Conservation (phyloP, 2,329 filamentous ascomycete species). For the Fusarium annulatum region DNA sequence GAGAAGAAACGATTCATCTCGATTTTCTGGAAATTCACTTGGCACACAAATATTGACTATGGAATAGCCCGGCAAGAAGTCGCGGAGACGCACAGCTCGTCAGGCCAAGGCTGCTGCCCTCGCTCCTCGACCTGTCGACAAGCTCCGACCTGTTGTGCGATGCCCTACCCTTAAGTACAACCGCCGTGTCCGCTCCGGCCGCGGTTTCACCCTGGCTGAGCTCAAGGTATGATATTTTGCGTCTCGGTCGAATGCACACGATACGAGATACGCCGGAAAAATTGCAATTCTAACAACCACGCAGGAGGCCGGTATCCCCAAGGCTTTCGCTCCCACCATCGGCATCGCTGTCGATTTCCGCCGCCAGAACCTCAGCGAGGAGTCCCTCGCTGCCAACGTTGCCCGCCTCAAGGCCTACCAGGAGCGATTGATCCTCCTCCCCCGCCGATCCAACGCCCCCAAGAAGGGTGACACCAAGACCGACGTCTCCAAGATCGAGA, state of each 20-base stretch:
- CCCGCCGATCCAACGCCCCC: conserved; percentile 90
- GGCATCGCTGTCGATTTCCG: conserved; percentile 97
- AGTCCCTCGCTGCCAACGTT: conserved; percentile 94
- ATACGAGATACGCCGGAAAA: background rate
- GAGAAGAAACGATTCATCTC: conserved; percentile 21
- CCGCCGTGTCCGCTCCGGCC: conserved; percentile 94
- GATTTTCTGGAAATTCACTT: conserved; percentile 30
- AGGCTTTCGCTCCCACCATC: conserved; percentile 93
- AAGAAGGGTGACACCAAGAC: conserved; percentile 94
- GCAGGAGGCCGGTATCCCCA: conserved; percentile 94
- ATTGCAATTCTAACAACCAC: conserved; percentile 49
- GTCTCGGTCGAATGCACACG: background rate
- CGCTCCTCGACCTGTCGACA: conserved; percentile 96
- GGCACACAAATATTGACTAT: conserved; percentile 51
- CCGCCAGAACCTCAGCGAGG: conserved; percentile 96
- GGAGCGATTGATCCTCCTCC: conserved; percentile 96
- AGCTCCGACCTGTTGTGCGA: conserved; percentile 93
- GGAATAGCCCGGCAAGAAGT: conserved; percentile 91
- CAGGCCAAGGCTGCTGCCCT: conserved; percentile 94
- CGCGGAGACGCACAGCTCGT: conserved; percentile 89
- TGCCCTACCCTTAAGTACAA: conserved; percentile 99
- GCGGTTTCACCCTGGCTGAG: conserved; percentile 97
- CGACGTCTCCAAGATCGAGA: conserved; percentile 76
- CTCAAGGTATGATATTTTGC: conserved; percentile 81
- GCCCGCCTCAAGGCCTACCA: conserved; percentile 98